Evolutionary conservation across 352 stramenopile genomes (phyloP).

Genomic region (Phytopythium delawarense): DNA sequence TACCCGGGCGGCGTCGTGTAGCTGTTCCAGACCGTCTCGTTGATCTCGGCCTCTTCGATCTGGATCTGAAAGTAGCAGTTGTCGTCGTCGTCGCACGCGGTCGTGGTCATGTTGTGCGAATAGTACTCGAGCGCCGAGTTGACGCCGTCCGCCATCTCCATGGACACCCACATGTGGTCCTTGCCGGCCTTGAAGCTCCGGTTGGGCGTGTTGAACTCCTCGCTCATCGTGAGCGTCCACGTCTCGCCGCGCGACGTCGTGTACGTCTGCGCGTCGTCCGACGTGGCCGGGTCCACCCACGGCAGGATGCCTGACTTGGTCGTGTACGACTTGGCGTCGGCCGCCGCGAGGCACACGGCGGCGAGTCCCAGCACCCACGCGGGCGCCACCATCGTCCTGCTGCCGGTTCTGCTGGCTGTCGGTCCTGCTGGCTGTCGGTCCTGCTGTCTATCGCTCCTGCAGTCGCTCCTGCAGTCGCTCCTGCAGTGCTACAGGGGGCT

Average conservation of each 20-base stretch:
- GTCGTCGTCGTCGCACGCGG: conserved; percentile 30
- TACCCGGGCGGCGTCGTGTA: conserved; percentile 42
- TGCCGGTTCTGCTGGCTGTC: background rate
- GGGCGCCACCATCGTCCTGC: background rate
- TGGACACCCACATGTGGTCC: conserved; percentile 92
- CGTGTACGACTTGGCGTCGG: conserved; percentile 10
- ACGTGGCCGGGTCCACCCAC: conserved; percentile 64
- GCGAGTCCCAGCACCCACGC: background rate
- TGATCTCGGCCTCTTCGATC: conserved; percentile 24
- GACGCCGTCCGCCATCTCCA: conserved; percentile 63
- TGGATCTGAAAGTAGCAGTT: conserved; percentile 51
- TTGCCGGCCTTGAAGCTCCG: conserved; percentile 87
- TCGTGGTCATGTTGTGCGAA: conserved; percentile 54
- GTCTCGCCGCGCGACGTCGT: conserved; percentile 41
- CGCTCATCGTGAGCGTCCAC: conserved; percentile 66
- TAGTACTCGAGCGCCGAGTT: conserved; percentile 66
- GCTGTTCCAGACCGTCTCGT: conserved; percentile 39
- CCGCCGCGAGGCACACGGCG: background rate
- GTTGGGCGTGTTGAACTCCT: conserved; percentile 29
- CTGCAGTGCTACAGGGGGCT: background rate
- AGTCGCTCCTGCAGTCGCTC: no score
- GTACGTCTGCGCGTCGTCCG: conserved; percentile 27
- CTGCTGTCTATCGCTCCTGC: background rate
- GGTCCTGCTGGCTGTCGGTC: background rate
- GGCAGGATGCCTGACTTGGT: conserved; percentile 34